phyloP scores from a whole-genome alignment of 2,329 filamentous ascomycete genomes.

The Calonectria hongkongensis region DNA sequence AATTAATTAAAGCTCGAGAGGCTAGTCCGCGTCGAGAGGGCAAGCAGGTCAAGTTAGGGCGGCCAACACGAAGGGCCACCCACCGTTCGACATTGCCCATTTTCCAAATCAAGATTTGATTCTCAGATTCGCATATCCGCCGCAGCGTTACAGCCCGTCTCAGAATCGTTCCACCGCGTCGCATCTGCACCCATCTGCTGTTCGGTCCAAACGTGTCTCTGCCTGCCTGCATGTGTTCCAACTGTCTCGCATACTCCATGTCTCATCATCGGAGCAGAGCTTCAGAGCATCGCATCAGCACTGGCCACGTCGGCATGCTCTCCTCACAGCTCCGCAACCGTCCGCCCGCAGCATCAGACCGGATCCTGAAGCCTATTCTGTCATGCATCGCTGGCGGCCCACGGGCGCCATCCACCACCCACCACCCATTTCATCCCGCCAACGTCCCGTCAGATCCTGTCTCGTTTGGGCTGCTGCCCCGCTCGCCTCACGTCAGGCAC shows the following conservation, averaged over 20 bases:
- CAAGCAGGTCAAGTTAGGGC: too few relatives aligned
- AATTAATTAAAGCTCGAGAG: conserved; percentile 1
- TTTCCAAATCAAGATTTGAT: not conserved
- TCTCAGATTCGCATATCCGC: not conserved
- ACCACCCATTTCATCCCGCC: conserved; percentile 10
- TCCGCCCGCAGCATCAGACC: not conserved
- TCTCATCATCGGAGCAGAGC: conserved; percentile 3
- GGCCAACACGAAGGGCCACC: not conserved
- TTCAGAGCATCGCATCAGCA: not conserved
- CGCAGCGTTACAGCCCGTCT: conserved; percentile 16
- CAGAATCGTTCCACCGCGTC: conserved; percentile 13
- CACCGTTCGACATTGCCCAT: not conserved
- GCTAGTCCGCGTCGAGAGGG: not conserved
- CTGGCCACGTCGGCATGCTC: conserved; percentile 25
- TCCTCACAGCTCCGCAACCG: conserved; percentile 10
- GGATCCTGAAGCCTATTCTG: conserved; percentile 12
- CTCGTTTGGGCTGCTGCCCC: conserved; percentile 18
- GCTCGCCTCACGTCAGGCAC: conserved; percentile 21
- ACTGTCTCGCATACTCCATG: conserved; percentile 13
- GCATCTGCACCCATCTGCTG: conserved; percentile 1
- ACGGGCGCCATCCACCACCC: not conserved
- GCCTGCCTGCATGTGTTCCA: conserved; percentile 4
- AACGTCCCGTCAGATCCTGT: not conserved
- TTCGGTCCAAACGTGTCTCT: conserved; percentile 12
- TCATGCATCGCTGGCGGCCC: conserved; percentile 19